These are phyloP conservation scores for Auricularia sp. DNA, from an alignment of 768 basidiomycete species.

Conservation along the genomic window DNA sequence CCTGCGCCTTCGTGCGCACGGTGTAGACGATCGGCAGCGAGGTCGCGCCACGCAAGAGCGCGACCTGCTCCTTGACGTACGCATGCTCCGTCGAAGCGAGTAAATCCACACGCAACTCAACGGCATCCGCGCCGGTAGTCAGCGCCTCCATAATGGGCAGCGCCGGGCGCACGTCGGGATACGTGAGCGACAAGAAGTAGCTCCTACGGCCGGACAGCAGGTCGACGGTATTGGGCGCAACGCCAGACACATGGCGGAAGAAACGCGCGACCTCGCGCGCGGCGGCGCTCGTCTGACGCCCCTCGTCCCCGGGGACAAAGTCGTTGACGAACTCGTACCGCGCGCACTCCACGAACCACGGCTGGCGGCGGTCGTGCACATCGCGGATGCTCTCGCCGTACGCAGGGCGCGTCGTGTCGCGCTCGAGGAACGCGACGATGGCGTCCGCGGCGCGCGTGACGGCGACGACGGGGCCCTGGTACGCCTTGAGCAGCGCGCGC, in stretches of 20 bases:
- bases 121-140: conserved; percentile 75
- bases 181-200: conserved; percentile 88
- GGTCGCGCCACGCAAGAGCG: conserved; percentile 65
- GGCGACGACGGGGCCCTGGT: conserved; percentile 74
- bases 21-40: conserved; percentile 87
- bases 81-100: conserved; percentile 40
- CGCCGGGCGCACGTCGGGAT: conserved; percentile 72
- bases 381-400: conserved; percentile 82
- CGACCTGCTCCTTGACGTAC: conserved; percentile 76
- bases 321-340: conserved; percentile 75
- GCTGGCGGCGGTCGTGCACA: conserved; percentile 72
- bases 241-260: conserved; percentile 80
- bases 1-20: conserved; percentile 78
- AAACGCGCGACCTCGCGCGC: conserved; percentile 51
- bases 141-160: conserved; percentile 62
- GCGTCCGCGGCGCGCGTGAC: conserved; percentile 73
- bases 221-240: conserved; percentile 55
- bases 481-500: conserved; percentile 59
- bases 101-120: conserved; percentile 92
- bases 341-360: conserved; percentile 79
- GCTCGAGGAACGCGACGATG: conserved; percentile 69
- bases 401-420: conserved; percentile 70
- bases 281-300: conserved; percentile 17
- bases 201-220: conserved; percentile 47
- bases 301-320: conserved; percentile 23